These are phyloP conservation scores for Vaccinium darrowii DNA, from an alignment of 148 eudicot genomes.

Conservation along the genomic window DNA sequence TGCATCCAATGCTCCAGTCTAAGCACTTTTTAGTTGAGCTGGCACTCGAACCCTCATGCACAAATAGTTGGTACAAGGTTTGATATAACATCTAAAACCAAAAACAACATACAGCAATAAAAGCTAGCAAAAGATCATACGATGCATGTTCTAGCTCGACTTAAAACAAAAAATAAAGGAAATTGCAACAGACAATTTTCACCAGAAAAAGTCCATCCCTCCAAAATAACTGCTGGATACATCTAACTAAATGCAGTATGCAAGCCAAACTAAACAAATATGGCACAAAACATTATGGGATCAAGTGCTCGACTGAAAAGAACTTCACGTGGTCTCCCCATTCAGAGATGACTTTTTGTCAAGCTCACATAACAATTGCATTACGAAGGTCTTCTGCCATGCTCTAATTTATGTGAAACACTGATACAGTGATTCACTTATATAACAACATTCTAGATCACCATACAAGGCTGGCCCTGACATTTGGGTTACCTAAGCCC, in stretches of 20 bases:
- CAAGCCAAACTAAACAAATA: background rate
- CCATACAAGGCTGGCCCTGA: too few relatives aligned
- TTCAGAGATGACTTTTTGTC: too few relatives aligned
- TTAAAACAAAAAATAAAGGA: background rate
- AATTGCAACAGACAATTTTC: background rate
- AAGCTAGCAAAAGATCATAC: background rate
- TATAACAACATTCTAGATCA: too few relatives aligned
- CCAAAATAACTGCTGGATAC: background rate
- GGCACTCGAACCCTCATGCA: background rate
- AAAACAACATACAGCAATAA: background rate
- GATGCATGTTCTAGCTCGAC: background rate
- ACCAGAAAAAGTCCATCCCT: background rate
- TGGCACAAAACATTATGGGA: too few relatives aligned
- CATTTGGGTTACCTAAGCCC: too few relatives aligned
- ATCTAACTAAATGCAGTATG: background rate
- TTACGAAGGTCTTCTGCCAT: too few relatives aligned
- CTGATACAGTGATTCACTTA: too few relatives aligned
- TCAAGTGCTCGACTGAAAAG: too few relatives aligned
- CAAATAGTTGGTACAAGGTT: background rate
- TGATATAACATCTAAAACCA: background rate
- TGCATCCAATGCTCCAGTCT: background rate
- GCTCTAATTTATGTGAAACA: too few relatives aligned
- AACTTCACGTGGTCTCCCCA: too few relatives aligned
- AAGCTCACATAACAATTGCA: too few relatives aligned
- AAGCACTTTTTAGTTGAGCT: background rate